A percentile compares a stretch with the other conserved stretches of the same genome.
Conservation (phyloP, 257 asterid genomes). For the Forsythia viridissima region DNA sequence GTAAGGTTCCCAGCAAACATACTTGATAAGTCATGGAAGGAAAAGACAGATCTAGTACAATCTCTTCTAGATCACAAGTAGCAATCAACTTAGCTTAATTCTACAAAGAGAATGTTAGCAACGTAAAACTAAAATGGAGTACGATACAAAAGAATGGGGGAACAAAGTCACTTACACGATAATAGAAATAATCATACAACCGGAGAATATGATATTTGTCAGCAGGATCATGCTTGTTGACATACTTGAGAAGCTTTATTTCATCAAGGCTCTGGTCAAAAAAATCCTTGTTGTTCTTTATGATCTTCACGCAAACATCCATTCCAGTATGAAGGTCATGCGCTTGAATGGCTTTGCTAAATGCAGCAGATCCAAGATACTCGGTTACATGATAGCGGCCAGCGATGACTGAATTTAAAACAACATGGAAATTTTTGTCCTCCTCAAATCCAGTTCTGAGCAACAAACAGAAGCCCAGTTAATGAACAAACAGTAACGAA, state of each 20-base stretch:
- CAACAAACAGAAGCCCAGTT: constrained; percentile 33
- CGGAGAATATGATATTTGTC: constrained; percentile 96
- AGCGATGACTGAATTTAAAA: constrained; percentile 83
- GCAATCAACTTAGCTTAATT: background rate
- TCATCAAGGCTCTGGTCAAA: constrained; percentile 99
- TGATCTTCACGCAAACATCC: constrained; percentile 97
- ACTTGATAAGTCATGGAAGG: background rate
- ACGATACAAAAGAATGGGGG: background rate
- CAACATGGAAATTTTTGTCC: constrained; percentile 94
- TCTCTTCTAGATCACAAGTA: background rate
- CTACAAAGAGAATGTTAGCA: constrained; percentile 6
- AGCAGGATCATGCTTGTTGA: constrained; percentile 95
- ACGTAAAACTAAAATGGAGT: background rate
- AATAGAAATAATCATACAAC: constrained; percentile 91
- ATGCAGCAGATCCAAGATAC: constrained; percentile 99
- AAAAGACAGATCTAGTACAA: background rate
- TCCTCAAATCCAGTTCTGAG: constrained; percentile 98
- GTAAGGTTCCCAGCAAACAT: background rate
- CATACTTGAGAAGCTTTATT: constrained; percentile 96
- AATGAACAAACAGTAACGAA: constrained; percentile 8
- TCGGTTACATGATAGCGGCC: constrained; percentile 99
- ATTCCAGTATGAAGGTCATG: constrained; percentile 99
- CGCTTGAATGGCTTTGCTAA: constrained; percentile 99
- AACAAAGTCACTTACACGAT: constrained; percentile 66
- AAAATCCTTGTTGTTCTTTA: constrained; percentile 96